These are phyloP conservation scores for Pseudogymnoascus sp. DNA, from an alignment of 2,329 filamentous ascomycete genomes.

Conservation along the genomic window DNA sequence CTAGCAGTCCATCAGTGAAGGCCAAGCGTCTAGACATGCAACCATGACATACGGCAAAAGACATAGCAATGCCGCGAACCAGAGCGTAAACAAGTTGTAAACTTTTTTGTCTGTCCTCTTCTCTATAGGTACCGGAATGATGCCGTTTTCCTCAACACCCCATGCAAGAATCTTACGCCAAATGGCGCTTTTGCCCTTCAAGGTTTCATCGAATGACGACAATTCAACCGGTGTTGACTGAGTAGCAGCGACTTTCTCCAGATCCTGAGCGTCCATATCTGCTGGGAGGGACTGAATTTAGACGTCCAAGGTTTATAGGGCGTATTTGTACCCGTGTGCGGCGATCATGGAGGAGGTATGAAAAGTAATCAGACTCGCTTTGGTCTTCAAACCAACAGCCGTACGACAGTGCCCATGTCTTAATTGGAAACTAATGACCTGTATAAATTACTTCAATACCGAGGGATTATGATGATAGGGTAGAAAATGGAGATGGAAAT, in stretches of 20 bases:
- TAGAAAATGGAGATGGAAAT: background rate
- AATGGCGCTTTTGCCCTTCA: background rate
- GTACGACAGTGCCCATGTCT: background rate
- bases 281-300: background rate
- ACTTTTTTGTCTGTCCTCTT: conserved; percentile 44
- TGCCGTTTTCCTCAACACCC: conserved; percentile 45
- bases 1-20: conserved; percentile 24
- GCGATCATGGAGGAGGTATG: background rate
- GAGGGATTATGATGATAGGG: background rate
- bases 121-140: conserved; percentile 46
- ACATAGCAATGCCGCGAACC: conserved; percentile 49
- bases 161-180: conserved; percentile 12
- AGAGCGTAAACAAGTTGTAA: conserved; percentile 50
- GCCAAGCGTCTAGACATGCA: background rate
- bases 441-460: background rate
- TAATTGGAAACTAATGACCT: background rate
- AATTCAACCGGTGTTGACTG: background rate
- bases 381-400: background rate
- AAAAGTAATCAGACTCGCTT: background rate
- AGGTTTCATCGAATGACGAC: background rate
- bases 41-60: conserved; percentile 40
- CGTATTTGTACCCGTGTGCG: background rate
- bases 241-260: background rate
- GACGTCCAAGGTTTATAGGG: background rate
- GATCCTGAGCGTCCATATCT: background rate